Conservation (phyloP, 129 eudicot genomes). For the Logfia minima region DNA sequence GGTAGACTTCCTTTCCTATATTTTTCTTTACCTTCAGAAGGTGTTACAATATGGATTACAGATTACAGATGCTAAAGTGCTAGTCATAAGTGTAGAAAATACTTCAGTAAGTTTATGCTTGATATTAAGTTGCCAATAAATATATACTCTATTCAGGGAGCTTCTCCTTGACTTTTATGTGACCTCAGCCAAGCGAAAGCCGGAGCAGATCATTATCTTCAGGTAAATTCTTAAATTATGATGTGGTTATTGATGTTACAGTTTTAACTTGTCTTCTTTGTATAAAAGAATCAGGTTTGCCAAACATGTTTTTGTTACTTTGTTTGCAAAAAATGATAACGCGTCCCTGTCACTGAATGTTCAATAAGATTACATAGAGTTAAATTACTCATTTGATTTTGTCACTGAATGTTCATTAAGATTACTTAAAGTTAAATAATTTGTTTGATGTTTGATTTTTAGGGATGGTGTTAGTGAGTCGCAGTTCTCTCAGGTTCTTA, state of each 20-base stretch:
- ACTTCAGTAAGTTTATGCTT: not conserved
- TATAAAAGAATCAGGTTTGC: not conserved
- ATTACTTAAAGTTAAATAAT: not conserved
- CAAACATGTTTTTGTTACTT: not conserved
- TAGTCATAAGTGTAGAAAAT: not conserved
- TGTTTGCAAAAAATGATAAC: not conserved
- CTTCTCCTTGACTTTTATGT: conserved; percentile 56
- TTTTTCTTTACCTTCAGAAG: not conserved
- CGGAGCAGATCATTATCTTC: conserved; percentile 77
- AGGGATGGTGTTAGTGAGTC: conserved; percentile 93
- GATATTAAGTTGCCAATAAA: not conserved
- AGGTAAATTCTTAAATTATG: conserved; percentile 40
- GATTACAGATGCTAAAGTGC: not conserved
- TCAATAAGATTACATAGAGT: not conserved
- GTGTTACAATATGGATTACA: not conserved
- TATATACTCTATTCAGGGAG: conserved; percentile 47
- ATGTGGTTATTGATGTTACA: not conserved
- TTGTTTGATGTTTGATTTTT: not conserved
- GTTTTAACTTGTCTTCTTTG: not conserved
- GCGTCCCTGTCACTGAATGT: not conserved
- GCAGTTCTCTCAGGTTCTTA: conserved; percentile 73
- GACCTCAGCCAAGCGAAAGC: conserved; percentile 73
- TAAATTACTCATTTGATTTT: not conserved
- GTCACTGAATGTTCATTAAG: not conserved
- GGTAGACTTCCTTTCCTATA: conserved; percentile 28